Evolutionary conservation across 805 yeast genomes (phyloP).

Genomic region (Zygotorulaspora sp.): DNA sequence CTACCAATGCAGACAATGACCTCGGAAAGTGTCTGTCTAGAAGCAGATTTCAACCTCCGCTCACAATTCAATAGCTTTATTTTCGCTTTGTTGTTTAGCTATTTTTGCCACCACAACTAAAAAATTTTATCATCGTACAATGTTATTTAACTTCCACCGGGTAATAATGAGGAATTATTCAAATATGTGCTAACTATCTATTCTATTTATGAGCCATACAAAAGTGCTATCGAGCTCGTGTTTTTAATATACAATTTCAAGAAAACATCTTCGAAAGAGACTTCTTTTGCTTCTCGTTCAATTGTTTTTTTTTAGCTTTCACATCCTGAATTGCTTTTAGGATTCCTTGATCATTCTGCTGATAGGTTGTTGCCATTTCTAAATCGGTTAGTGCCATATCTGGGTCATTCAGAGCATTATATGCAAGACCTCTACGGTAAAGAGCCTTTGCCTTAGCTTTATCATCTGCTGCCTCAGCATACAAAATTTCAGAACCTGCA

Average conservation of each 20-base stretch:
- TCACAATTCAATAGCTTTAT: no score
- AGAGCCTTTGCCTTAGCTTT: constrained; percentile 78
- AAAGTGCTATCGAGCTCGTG: no score
- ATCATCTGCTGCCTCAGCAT: constrained; percentile 52
- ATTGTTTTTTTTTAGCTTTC: constrained; percentile 45
- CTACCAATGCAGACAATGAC: constrained; percentile 12
- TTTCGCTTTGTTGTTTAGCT: constrained; percentile 3
- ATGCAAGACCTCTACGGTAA: constrained; percentile 80
- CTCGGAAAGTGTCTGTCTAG: no score
- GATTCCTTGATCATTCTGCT: constrained; percentile 73
- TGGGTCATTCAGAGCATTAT: constrained; percentile 56
- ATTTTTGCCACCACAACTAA: constrained; percentile 15
- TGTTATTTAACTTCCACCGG: constrained; percentile 1
- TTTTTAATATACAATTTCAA: no score
- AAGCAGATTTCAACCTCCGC: no score
- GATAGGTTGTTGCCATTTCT: constrained; percentile 55
- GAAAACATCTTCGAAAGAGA: constrained; percentile 68
- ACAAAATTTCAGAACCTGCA: constrained; percentile 64
- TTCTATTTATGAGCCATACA: no score
- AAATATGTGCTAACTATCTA: no score
- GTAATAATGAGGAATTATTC: not conserved
- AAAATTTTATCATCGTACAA: constrained; percentile 10
- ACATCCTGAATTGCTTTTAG: constrained; percentile 59
- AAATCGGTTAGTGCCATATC: constrained; percentile 66
- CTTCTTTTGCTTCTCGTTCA: constrained; percentile 64